Percentiles rank a stretch among this genome's conserved stretches.
These are phyloP conservation scores for Syncephalastrum monosporum DNA, from an alignment of 371 early-diverging fungal species.

Conservation along the genomic window DNA sequence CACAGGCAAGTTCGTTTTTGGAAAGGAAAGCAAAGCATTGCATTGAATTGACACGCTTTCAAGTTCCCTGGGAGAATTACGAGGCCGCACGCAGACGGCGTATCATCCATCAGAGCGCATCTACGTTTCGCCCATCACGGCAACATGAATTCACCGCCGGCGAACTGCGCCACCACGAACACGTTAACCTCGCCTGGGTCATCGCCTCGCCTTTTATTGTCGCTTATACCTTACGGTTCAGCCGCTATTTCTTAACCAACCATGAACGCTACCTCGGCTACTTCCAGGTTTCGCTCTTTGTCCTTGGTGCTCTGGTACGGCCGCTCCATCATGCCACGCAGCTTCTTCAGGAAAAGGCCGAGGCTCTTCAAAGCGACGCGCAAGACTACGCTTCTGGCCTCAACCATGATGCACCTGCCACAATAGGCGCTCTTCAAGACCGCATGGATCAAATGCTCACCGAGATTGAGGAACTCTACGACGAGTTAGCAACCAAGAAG, in stretches of 20 bases:
- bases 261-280: conserved; percentile 58
- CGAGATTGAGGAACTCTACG: conserved; percentile 45
- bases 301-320: conserved; percentile 58
- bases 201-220: conserved; percentile 59
- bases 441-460: conserved; percentile 45
- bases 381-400: conserved; percentile 46
- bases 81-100: conserved; percentile 53
- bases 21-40: not conserved
- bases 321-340: conserved; percentile 51
- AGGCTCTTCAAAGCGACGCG: conserved; percentile 52
- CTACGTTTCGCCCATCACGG: no score
- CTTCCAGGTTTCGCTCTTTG: conserved; percentile 59
- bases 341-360: conserved; percentile 51
- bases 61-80: conserved; percentile 63
- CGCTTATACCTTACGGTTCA: conserved; percentile 57
- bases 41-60: not conserved
- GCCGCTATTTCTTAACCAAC: conserved; percentile 53
- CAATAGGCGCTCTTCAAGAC: conserved; percentile 33
- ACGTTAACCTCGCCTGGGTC: conserved; percentile 53
- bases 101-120: conserved; percentile 20
- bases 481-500: conserved; percentile 49
- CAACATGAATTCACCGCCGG: conserved; percentile 22
- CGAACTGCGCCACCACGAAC: conserved; percentile 56
- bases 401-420: not conserved
- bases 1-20: conserved; percentile 40